Evolutionary conservation across 108 stramenopile species (phyloP).

Genomic region (Cyclotella atomus): DNA sequence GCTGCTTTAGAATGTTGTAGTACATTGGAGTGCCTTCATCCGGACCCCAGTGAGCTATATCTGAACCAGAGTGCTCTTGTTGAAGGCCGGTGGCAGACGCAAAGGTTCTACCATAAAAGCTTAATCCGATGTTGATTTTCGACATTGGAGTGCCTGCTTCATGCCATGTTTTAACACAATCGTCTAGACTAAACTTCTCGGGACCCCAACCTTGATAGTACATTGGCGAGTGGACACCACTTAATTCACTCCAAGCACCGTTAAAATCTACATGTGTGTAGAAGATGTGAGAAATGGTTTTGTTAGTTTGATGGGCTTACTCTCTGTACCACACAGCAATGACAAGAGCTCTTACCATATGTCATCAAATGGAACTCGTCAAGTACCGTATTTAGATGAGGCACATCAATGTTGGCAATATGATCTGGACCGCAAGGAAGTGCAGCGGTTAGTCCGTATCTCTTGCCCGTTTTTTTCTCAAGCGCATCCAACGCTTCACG

Average conservation of each 20-base stretch:
- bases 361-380: slow-evolving; percentile 45
- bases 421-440: slow-evolving; percentile 49
- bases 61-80: slow-evolving; percentile 38
- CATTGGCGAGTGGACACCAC: slow-evolving; percentile 45
- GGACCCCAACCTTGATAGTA: slow-evolving; percentile 53
- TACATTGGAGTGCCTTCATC: slow-evolving; percentile 56
- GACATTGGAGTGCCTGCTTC: slow-evolving; percentile 8
- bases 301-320: too few relatives aligned
- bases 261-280: slow-evolving; percentile 32
- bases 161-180: slow-evolving; percentile 46
- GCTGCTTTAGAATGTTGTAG: slow-evolving; percentile 48
- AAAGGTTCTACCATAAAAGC: slow-evolving; percentile 51
- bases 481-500: slow-evolving; percentile 40
- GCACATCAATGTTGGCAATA: slow-evolving; percentile 47
- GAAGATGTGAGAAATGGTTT: not conserved
- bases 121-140: slow-evolving; percentile 39
- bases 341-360: too few relatives aligned
- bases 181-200: slow-evolving; percentile 33
- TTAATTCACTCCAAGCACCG: slow-evolving; percentile 34
- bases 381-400: slow-evolving; percentile 36
- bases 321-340: too few relatives aligned
- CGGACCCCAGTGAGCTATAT: slow-evolving; percentile 24
- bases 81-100: slow-evolving; percentile 38
- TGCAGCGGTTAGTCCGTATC: slow-evolving; percentile 50
- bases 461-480: slow-evolving; percentile 34